A percentile compares a stretch with the other conserved stretches of the same genome.
Conservation (phyloP, 2,329 filamentous ascomycete genomes). For the Aspergillus japonicus region DNA sequence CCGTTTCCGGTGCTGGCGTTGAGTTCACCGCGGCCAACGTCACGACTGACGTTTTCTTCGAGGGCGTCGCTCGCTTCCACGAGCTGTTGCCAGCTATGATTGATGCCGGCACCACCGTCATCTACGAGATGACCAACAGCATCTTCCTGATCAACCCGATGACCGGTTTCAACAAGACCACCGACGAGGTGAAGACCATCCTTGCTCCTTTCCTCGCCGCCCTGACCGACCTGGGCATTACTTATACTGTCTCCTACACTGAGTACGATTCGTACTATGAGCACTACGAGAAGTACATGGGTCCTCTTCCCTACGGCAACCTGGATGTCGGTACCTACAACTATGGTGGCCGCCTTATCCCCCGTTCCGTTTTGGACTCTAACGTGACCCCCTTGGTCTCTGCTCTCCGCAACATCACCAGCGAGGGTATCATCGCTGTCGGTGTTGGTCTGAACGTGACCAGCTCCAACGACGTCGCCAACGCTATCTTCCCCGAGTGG, state of each 20-base stretch:
- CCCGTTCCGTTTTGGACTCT: slow-evolving; percentile 32
- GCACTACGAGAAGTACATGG: slow-evolving; percentile 35
- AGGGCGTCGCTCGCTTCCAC: slow-evolving; percentile 52
- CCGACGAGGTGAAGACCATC: slow-evolving; percentile 45
- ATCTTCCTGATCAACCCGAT: slow-evolving; percentile 49
- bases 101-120: slow-evolving; percentile 50
- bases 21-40: slow-evolving; percentile 38
- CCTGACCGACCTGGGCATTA: slow-evolving; percentile 40
- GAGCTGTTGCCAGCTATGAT: slow-evolving; percentile 51
- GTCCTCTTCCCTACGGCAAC: slow-evolving; percentile 30
- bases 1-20: slow-evolving; percentile 47
- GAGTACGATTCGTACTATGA: slow-evolving; percentile 36
- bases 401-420: slow-evolving; percentile 36
- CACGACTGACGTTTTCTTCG: slow-evolving; percentile 51
- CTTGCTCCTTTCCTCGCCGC: slow-evolving; percentile 46
- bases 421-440: slow-evolving; percentile 35
- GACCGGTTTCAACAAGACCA: slow-evolving; percentile 50
- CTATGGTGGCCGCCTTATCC: slow-evolving; percentile 38
- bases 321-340: slow-evolving; percentile 27
- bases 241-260: slow-evolving; percentile 30
- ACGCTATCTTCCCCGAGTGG: slow-evolving; percentile 43
- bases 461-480: slow-evolving; percentile 34
- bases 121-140: slow-evolving; percentile 53
- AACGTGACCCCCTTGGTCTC: slow-evolving; percentile 30
- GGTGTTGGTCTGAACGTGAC: slow-evolving; percentile 43